phyloP scores from a whole-genome alignment of 2,329 filamentous ascomycete species.

The Sporothrix pallida region DNA sequence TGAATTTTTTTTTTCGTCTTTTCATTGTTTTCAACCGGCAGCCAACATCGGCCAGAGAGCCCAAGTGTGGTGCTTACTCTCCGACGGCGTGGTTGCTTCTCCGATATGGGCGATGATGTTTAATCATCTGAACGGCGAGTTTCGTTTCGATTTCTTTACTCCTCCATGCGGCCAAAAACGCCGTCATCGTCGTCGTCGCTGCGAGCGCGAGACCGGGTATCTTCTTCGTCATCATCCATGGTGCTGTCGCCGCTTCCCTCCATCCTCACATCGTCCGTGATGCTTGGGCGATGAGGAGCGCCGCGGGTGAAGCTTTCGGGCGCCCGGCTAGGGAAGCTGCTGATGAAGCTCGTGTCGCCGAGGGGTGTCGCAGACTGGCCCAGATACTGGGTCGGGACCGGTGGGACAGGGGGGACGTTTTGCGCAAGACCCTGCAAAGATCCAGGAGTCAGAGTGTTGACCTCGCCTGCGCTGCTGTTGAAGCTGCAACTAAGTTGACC shows the following conservation, averaged over 20 bases:
- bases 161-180: slow-evolving; percentile 96
- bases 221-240: slow-evolving; percentile 70
- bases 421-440: slow-evolving; percentile 57
- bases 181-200: slow-evolving; percentile 93
- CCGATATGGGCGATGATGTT: background rate
- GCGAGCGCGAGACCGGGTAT: slow-evolving; percentile 64
- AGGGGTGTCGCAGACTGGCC: slow-evolving; percentile 57
- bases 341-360: slow-evolving; percentile 66
- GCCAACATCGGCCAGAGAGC: no score
- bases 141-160: slow-evolving; percentile 54
- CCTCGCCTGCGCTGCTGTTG: slow-evolving; percentile 69
- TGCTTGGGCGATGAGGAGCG: slow-evolving; percentile 47
- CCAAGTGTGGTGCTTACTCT: no score
- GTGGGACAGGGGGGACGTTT: slow-evolving; percentile 86
- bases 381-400: slow-evolving; percentile 80
- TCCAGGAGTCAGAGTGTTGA: slow-evolving; percentile 60
- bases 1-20: slow-evolving; percentile 20
- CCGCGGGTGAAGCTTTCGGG: slow-evolving; percentile 70
- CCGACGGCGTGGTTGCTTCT: background rate
- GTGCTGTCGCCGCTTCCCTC: slow-evolving; percentile 68
- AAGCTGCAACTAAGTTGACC: slow-evolving; percentile 91
- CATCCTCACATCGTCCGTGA: slow-evolving; percentile 66
- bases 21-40: slow-evolving; percentile 18
- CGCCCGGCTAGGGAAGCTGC: slow-evolving; percentile 65
- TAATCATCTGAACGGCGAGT: slow-evolving; percentile 17